Conservation (phyloP, 257 asterid genomes). For the Penstemon newberryi region DNA sequence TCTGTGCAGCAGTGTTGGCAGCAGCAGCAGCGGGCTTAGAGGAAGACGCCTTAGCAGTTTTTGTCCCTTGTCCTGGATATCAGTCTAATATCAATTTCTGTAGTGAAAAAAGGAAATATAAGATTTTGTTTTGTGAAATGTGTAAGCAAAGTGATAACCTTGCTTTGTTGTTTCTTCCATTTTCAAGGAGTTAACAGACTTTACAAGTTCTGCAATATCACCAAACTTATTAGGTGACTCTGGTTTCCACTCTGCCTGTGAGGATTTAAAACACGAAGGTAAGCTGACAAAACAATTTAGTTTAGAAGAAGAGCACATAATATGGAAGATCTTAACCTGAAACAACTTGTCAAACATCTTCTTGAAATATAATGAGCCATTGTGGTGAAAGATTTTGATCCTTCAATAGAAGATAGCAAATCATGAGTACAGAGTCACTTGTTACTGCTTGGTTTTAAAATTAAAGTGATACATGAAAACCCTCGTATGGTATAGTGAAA, state of each 20-base stretch:
- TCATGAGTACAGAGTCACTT: not conserved
- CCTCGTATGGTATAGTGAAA: not conserved
- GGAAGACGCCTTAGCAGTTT: constrained; percentile 43
- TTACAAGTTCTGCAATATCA: constrained; percentile 57
- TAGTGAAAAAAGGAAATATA: not conserved
- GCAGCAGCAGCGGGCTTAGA: constrained; percentile 52
- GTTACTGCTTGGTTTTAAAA: not conserved
- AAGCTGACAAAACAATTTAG: constrained; percentile 31
- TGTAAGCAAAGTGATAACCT: constrained; percentile 46
- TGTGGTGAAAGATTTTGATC: constrained; percentile 84
- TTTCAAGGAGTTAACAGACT: constrained; percentile 62
- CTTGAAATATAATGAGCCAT: constrained; percentile 86
- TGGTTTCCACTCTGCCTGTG: constrained; percentile 94
- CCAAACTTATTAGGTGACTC: constrained; percentile 76
- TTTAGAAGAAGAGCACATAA: constrained; percentile 20
- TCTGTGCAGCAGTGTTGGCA: constrained; percentile 57
- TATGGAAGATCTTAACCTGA: constrained; percentile 58
- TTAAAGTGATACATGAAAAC: not conserved
- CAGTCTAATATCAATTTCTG: constrained; percentile 25
- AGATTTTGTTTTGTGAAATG: not conserved
- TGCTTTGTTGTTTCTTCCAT: constrained; percentile 57
- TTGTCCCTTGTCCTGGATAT: constrained; percentile 65
- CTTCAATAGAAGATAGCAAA: constrained; percentile 38
- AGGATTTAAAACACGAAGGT: constrained; percentile 20
- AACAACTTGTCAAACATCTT: constrained; percentile 80